Conservation (phyloP, 148 eudicot species). For the Vaccinium darrowii region DNA sequence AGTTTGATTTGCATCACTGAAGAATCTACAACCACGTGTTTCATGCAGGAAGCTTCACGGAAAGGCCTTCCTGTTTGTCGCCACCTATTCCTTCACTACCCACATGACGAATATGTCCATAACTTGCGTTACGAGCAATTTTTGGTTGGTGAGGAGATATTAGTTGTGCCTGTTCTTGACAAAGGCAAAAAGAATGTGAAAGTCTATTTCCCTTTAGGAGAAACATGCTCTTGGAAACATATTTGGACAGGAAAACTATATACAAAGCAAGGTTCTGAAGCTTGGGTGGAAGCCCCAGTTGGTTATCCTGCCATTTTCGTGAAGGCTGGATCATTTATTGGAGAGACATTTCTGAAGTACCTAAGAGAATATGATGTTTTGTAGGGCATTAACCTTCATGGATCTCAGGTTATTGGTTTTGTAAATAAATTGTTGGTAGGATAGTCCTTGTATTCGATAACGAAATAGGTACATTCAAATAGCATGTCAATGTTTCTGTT, state of each 20-base stretch:
- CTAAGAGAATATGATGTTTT: constrained; percentile 47
- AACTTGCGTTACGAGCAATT: constrained; percentile 80
- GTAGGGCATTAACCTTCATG: constrained; percentile 20
- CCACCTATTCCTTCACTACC: constrained; percentile 91
- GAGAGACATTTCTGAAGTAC: constrained; percentile 66
- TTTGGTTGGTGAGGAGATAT: constrained; percentile 83
- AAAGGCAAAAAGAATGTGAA: constrained; percentile 63
- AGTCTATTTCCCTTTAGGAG: constrained; percentile 82
- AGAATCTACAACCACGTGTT: not conserved
- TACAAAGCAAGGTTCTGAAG: constrained; percentile 56
- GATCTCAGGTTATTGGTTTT: not conserved
- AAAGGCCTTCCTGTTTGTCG: constrained; percentile 94
- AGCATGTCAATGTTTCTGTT: not conserved
- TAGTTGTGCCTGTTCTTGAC: constrained; percentile 88
- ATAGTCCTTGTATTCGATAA: not conserved
- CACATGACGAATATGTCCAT: constrained; percentile 75
- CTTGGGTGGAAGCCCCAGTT: constrained; percentile 69
- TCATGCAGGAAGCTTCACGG: constrained; percentile 72
- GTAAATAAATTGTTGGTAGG: not conserved
- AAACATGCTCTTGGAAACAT: constrained; percentile 73
- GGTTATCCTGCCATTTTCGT: constrained; percentile 91
- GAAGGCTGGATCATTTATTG: constrained; percentile 63
- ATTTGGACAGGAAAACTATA: constrained; percentile 79
- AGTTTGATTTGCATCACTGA: not conserved
- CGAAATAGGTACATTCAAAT: not conserved